Evolutionary conservation across 164 flowering plant genomes (phyloP).

Genomic region (Paratinospora sagittata): DNA sequence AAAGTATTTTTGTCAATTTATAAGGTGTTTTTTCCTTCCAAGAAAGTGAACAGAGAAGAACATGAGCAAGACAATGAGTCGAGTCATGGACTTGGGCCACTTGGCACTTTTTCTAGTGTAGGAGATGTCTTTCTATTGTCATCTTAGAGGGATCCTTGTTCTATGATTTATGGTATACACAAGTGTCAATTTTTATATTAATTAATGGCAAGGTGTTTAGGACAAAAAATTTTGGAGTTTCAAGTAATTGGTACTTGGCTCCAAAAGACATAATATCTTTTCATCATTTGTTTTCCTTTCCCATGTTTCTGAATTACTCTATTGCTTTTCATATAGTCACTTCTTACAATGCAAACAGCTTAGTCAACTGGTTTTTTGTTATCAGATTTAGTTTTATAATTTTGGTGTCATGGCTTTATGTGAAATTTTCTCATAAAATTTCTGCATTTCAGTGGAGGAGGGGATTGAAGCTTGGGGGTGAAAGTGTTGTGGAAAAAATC

Average conservation of each 20-base stretch:
- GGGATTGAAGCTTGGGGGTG: conserved; percentile 92
- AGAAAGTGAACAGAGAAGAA: no score
- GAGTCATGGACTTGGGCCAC: no score
- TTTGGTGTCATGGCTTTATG: neutral
- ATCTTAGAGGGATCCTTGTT: no score
- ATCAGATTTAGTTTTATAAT: neutral
- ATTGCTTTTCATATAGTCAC: neutral
- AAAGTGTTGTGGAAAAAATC: conserved; percentile 76
- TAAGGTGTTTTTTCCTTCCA: no score
- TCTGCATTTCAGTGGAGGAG: conserved; percentile 79
- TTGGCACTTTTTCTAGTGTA: no score
- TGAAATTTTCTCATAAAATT: conserved; percentile 2
- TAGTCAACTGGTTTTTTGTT: neutral
- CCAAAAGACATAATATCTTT: neutral
- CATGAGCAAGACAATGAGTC: no score
- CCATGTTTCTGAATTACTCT: neutral
- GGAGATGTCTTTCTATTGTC: no score
- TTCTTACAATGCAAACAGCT: neutral
- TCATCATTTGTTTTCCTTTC: neutral
- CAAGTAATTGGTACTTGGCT: neutral
- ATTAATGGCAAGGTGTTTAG: no score
- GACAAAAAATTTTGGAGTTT: neutral
- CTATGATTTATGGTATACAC: no score
- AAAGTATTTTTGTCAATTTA: no score
- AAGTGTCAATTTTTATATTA: no score